Percentiles rank a stretch among this genome's conserved stretches.
These are phyloP conservation scores for Gossypium ekmanianum DNA, from an alignment of 345 rosid genomes.

Conservation along the genomic window DNA sequence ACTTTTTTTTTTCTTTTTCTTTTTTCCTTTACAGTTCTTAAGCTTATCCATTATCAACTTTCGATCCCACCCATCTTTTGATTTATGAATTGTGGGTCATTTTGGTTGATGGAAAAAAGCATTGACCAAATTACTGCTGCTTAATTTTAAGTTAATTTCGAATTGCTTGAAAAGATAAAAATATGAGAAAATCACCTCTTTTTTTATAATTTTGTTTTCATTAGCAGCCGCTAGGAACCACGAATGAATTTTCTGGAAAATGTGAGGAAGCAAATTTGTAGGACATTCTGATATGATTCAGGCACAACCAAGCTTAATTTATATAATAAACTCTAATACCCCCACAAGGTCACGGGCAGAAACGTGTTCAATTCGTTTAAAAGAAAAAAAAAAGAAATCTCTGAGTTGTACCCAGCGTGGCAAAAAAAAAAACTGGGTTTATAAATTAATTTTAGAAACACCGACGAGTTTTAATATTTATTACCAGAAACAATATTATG, in stretches of 20 bases:
- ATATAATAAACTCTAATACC: background rate
- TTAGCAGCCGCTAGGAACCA: background rate
- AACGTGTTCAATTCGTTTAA: too few relatives aligned
- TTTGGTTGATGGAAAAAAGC: background rate
- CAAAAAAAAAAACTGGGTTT: background rate
- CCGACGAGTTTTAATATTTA: background rate
- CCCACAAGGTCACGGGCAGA: background rate
- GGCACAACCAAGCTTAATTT: background rate
- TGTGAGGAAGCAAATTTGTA: background rate
- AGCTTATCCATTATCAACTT: background rate
- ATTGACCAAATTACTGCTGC: background rate
- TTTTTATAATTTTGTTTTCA: background rate
- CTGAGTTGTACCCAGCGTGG: background rate
- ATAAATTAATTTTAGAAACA: background rate
- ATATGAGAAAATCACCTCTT: background rate
- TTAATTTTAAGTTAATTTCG: background rate
- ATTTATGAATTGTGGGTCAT: background rate
- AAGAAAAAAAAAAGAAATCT: too few relatives aligned
- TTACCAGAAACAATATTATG: too few relatives aligned
- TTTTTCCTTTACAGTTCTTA: background rate
- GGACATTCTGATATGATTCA: background rate
- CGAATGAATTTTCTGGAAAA: constrained; percentile 2
- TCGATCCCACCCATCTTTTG: background rate
- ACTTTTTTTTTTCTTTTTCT: background rate
- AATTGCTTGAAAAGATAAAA: background rate